These are phyloP conservation scores for Aurinia saxatilis DNA, from an alignment of 345 rosid species.

Conservation along the genomic window DNA sequence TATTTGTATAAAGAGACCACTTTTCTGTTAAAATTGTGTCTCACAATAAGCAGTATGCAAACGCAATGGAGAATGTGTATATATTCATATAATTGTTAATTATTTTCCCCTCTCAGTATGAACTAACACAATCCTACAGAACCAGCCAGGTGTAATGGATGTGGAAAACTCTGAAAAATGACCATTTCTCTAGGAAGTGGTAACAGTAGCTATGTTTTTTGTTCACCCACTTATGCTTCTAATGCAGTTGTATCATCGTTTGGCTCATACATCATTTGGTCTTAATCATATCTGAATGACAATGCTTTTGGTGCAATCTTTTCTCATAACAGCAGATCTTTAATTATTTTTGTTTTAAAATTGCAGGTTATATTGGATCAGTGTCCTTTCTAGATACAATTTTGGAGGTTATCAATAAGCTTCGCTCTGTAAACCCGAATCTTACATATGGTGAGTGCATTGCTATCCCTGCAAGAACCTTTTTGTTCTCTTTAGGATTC, in stretches of 20 bases:
- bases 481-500: neutral
- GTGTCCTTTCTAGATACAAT: conserved; percentile 75
- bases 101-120: too few species aligned
- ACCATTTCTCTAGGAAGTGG: neutral
- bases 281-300: neutral
- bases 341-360: neutral
- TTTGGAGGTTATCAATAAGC: conserved; percentile 73
- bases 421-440: conserved; percentile 76
- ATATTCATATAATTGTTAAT: too few species aligned
- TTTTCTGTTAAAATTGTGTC: too few species aligned
- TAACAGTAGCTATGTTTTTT: neutral
- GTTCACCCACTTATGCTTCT: neutral
- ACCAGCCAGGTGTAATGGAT: too few species aligned
- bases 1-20: too few species aligned
- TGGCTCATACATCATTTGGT: neutral
- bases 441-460: conserved; percentile 68
- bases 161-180: too few species aligned
- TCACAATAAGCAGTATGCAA: too few species aligned
- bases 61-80: too few species aligned
- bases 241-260: neutral
- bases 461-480: neutral
- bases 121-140: too few species aligned
- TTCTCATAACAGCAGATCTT: neutral
- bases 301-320: neutral
- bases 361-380: conserved; percentile 96